These are phyloP conservation scores for Thermomyces lanuginosus DNA, from an alignment of 2,329 filamentous ascomycete genomes.

Conservation along the genomic window DNA sequence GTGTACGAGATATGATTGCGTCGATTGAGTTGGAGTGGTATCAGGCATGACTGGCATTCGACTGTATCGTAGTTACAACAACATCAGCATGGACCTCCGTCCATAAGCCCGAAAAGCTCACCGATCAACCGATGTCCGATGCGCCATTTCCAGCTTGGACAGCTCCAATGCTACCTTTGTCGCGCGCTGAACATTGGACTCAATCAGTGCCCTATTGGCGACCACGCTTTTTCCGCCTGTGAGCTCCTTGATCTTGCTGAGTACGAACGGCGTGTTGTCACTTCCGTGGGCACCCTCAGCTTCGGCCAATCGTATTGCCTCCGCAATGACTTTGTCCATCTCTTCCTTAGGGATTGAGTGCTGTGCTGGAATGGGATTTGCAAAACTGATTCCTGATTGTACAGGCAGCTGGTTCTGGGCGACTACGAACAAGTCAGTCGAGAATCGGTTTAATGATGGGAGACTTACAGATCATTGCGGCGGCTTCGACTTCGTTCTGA, in stretches of 20 bases:
- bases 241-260: constrained; percentile 62
- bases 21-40: constrained; percentile 10
- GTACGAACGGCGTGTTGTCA: constrained; percentile 70
- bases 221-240: constrained; percentile 53
- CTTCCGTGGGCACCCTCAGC: constrained; percentile 53
- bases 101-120: constrained; percentile 19
- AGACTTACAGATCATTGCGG: constrained; percentile 58
- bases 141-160: constrained; percentile 34
- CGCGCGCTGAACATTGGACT: constrained; percentile 49
- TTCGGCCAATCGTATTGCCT: constrained; percentile 49
- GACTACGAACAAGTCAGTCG: constrained; percentile 25
- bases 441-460: neutral
- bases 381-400: constrained; percentile 67
- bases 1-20: constrained; percentile 10
- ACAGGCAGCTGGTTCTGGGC: constrained; percentile 59
- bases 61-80: constrained; percentile 17
- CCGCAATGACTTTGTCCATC: constrained; percentile 53
- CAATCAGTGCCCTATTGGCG: constrained; percentile 57
- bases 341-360: constrained; percentile 52
- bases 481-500: constrained; percentile 62
- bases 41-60: constrained; percentile 19
- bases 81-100: constrained; percentile 16
- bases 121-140: constrained; percentile 15
- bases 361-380: constrained; percentile 66
- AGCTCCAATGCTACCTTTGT: constrained; percentile 49